These are phyloP conservation scores for Hordeum vulgare DNA, from an alignment of 176 grass and related monocot genomes.

Conservation along the genomic window DNA sequence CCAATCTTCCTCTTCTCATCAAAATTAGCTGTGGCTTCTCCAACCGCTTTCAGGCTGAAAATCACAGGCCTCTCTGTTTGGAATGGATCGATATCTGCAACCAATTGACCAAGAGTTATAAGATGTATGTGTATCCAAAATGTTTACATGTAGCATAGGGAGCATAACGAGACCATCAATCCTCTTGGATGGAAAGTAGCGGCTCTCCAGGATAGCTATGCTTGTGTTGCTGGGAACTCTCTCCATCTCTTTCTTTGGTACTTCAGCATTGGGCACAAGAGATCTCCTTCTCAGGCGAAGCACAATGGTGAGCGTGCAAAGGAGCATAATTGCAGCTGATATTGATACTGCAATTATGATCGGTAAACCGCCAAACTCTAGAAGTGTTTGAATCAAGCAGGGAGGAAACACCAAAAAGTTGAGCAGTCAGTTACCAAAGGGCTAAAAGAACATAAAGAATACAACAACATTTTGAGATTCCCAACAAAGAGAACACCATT, in stretches of 20 bases:
- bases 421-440: neutral
- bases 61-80: constrained; percentile 51
- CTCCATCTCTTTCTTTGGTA: constrained; percentile 22
- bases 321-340: constrained; percentile 35
- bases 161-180: constrained; percentile 30
- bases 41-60: constrained; percentile 47
- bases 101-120: constrained; percentile 3
- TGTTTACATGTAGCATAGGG: constrained; percentile 1
- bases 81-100: constrained; percentile 45
- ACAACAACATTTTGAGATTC: neutral
- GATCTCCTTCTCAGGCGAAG: constrained; percentile 28
- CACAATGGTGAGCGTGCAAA: constrained; percentile 16
- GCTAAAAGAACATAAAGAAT: neutral
- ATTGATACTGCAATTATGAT: constrained; percentile 40
- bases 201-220: constrained; percentile 54
- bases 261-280: constrained; percentile 15
- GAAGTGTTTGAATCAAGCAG: neutral
- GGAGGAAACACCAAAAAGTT: neutral
- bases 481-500: neutral
- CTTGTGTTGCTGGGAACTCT: constrained; percentile 37
- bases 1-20: constrained; percentile 63
- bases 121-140: constrained; percentile 5
- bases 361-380: constrained; percentile 29
- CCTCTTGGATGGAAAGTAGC: constrained; percentile 44
- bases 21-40: constrained; percentile 43